These are phyloP conservation scores for Ballota nigra DNA, from an alignment of 257 asterid genomes.

Conservation along the genomic window DNA sequence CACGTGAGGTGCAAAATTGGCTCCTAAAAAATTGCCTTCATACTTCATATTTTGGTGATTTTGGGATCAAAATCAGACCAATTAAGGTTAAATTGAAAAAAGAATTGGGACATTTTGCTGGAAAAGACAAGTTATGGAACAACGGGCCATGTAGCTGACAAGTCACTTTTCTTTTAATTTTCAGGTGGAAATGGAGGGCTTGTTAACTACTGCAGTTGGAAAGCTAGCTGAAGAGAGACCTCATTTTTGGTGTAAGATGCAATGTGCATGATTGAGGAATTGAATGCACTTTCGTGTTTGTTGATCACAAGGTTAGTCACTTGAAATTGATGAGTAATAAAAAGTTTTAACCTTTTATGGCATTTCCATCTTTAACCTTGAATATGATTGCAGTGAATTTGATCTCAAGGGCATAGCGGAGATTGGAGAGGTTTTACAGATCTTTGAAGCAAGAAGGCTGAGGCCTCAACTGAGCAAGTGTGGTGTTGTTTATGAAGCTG, in stretches of 20 bases:
- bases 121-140: too few species aligned
- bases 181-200: slow-evolving; percentile 28
- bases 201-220: neutral
- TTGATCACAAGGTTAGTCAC: slow-evolving; percentile 12
- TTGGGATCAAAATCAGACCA: too few species aligned
- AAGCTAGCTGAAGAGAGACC: neutral
- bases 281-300: neutral
- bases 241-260: neutral
- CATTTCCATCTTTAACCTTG: neutral
- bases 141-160: neutral
- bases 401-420: neutral
- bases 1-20: too few species aligned
- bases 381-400: slow-evolving; percentile 3
- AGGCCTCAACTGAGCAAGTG: slow-evolving; percentile 12
- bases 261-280: neutral
- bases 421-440: slow-evolving; percentile 20
- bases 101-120: too few species aligned
- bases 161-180: neutral
- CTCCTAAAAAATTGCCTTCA: too few species aligned
- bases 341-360: too few species aligned
- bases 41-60: too few species aligned
- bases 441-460: slow-evolving; percentile 23
- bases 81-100: too few species aligned
- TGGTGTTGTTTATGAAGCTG: neutral
- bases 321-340: neutral